These are phyloP conservation scores for Annona cherimola DNA, from an alignment of 164 flowering plant species.

Conservation along the genomic window DNA sequence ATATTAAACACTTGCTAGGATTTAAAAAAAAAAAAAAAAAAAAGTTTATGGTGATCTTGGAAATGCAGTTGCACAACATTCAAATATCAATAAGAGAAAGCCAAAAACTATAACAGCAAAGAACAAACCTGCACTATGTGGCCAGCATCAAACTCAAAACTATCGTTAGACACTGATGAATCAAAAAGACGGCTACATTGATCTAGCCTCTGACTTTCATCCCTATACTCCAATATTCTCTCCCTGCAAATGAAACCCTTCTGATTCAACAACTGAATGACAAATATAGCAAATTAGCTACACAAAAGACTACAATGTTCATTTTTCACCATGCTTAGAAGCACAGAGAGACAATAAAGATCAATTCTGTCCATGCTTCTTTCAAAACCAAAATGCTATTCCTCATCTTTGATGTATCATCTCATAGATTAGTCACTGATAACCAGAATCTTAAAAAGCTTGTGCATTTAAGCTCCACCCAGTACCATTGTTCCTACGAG, in stretches of 20 bases:
- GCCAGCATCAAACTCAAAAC: constrained; percentile 81
- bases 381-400: too few relatives aligned
- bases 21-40: too few relatives aligned
- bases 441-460: too few relatives aligned
- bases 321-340: background rate
- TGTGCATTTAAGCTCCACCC: too few relatives aligned
- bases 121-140: constrained; percentile 68
- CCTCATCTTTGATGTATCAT: too few relatives aligned
- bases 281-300: background rate
- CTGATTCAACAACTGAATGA: background rate
- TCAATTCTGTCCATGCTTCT: background rate
- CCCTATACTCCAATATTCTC: constrained; percentile 75
- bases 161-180: constrained; percentile 74
- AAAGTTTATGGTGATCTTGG: background rate
- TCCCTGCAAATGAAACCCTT: constrained; percentile 41
- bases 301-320: background rate
- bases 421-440: too few relatives aligned
- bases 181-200: constrained; percentile 93
- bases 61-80: background rate
- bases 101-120: background rate
- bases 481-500: too few relatives aligned
- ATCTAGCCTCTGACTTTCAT: constrained; percentile 87
- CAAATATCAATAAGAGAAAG: background rate
- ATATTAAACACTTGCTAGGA: too few relatives aligned
- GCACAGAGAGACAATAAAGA: background rate